phyloP scores from a whole-genome alignment of 108 stramenopile genomes.

The Pseudonitzschia pungens region DNA sequence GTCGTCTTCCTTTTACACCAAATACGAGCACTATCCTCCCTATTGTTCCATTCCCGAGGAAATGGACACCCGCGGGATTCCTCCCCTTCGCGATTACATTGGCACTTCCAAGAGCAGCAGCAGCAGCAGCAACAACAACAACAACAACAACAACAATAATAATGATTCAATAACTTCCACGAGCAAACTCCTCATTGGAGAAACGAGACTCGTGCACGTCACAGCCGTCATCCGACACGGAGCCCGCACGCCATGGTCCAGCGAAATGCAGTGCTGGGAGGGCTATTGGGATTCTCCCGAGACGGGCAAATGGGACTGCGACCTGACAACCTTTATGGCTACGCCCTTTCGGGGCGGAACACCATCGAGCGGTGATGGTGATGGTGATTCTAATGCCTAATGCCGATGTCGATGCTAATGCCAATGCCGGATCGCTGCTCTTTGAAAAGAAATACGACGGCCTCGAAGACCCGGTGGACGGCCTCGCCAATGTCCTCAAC shows the following conservation, averaged over 20 bases:
- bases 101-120: neutral
- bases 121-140: neutral
- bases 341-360: constrained; percentile 41
- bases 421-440: constrained; percentile 37
- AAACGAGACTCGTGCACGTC: constrained; percentile 63
- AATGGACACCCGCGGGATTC: constrained; percentile 61
- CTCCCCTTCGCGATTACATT: constrained; percentile 39
- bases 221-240: constrained; percentile 71
- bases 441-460: constrained; percentile 80
- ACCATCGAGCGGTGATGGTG: neutral
- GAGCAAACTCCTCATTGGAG: constrained; percentile 12
- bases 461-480: constrained; percentile 26
- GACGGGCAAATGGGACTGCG: constrained; percentile 70
- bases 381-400: neutral
- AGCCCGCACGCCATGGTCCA: constrained; percentile 64
- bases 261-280: constrained; percentile 25
- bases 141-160: neutral
- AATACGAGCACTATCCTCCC: constrained; percentile 57
- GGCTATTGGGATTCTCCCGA: constrained; percentile 52
- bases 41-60: constrained; percentile 74
- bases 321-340: constrained; percentile 52
- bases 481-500: constrained; percentile 51
- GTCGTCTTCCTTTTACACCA: constrained; percentile 26
- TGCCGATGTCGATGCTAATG: too few species aligned
- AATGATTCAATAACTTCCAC: too few species aligned